Conservation (phyloP, 495 filamentous ascomycete species). For the Tuber brumale region DNA sequence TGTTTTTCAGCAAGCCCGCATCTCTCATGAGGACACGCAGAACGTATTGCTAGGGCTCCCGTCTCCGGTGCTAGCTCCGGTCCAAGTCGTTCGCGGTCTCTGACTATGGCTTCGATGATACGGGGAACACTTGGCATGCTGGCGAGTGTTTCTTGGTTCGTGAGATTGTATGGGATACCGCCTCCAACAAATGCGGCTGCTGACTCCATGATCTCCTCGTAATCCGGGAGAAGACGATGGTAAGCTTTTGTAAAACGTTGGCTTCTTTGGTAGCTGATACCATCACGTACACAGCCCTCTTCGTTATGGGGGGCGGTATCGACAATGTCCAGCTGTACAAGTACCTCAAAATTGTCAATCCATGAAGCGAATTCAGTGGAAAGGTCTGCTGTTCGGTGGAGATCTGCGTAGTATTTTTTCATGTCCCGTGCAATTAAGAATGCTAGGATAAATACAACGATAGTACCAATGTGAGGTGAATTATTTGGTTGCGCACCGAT, state of each 20-base stretch:
- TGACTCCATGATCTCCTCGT: constrained; percentile 23
- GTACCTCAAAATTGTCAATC: constrained; percentile 15
- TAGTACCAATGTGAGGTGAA: constrained; percentile 39
- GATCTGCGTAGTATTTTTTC: constrained; percentile 10
- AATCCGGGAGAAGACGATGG: constrained; percentile 15
- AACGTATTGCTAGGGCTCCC: constrained; percentile 36
- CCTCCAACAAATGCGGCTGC: constrained; percentile 25
- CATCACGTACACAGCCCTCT: constrained; percentile 17
- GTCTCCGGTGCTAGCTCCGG: constrained; percentile 37
- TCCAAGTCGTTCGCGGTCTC: constrained; percentile 22
- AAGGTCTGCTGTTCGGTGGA: not conserved
- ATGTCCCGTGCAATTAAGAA: constrained; percentile 36
- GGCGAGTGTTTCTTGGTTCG: constrained; percentile 27
- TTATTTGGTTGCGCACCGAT: constrained; percentile 40
- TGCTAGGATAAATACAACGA: constrained; percentile 38
- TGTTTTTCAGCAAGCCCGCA: constrained; percentile 41
- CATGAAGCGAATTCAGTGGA: constrained; percentile 1
- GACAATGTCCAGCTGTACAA: constrained; percentile 37
- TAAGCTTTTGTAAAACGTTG: constrained; percentile 20
- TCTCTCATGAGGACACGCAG: constrained; percentile 30
- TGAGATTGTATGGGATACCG: constrained; percentile 24
- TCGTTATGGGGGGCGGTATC: constrained; percentile 38
- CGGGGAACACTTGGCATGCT: constrained; percentile 22
- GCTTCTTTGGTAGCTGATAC: constrained; percentile 39
- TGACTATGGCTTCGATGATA: constrained; percentile 25